Base-by-base conservation (phyloP, 1,284 basidiomycete species). In the Thelephora terrestris region DNA sequence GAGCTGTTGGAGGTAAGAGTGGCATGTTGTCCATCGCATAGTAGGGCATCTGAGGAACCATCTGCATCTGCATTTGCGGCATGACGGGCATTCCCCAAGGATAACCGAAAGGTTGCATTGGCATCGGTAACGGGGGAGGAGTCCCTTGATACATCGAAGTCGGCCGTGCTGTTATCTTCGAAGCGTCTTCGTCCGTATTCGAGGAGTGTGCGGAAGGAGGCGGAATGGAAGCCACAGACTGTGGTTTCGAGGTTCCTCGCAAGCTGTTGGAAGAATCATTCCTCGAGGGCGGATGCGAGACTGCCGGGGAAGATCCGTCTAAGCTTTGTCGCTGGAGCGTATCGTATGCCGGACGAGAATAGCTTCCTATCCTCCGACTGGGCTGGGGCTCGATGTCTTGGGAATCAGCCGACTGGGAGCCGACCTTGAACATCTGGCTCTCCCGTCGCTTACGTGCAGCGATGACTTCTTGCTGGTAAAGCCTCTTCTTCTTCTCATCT, bases 1-100 rank as follows among this genome's bases (percentile, higher is more conserved):
- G 82, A 24, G 83, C 75, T 1, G 76, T 71, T 1, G 83, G 84
- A n/a, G 83, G 84, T 32, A 86, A 69, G 10, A 86, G 67, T 10
- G 83, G 81, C 73, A 77, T 76, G 49, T 57, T 53, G 46, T 78
- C 74, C 61, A 71, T 61, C 9, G 42, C 48, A 54, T 62, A 63
- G 49, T 64, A 69, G 34, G 66, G 58, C 46, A 61, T 57, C 7
- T 50, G 36, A 6, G 66, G 64, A 38, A 66, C 53, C 38, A 62
- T 57, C 23, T 58, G 58, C 53, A 69, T 58, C 45, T 43, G 49
- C 50, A 57, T 52, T 16, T 46, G 63, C 53, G 42, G 65, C 46
- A 43, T 60, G 53, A 3, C 53, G 50, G 4, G 63, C 61, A 43
- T 68, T 58, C 34, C 55, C 52, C 10, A 59, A 56, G n/a, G 60